A percentile compares a stretch with the other conserved stretches of the same genome.
Conservation (phyloP, 2,329 filamentous ascomycete genomes). For the Neospermospora avenae region DNA sequence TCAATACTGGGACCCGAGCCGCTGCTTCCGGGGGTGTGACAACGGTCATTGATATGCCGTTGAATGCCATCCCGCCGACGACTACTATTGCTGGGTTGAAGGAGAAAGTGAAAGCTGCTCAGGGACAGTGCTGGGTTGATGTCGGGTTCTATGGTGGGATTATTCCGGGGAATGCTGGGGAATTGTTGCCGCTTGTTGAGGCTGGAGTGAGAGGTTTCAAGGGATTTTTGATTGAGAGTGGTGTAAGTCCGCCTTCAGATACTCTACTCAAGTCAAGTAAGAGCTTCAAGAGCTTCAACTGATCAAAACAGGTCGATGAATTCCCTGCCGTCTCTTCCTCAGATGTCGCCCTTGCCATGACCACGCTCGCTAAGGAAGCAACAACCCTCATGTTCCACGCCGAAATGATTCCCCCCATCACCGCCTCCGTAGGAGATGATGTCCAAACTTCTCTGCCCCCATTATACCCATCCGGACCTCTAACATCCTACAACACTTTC, state of each 20-base stretch:
- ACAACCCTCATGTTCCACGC: slow-evolving; percentile 99
- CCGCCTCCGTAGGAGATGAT: slow-evolving; percentile 74
- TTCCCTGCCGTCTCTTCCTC: slow-evolving; percentile 83
- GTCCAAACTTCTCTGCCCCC: slow-evolving; percentile 69
- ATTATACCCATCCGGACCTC: slow-evolving; percentile 64
- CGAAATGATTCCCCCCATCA: slow-evolving; percentile 91
- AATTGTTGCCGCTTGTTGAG: slow-evolving; percentile 77
- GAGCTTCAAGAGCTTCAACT: slow-evolving; percentile 6
- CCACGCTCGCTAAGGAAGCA: slow-evolving; percentile 71
- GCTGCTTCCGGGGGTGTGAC: slow-evolving; percentile 95
- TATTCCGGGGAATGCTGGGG: slow-evolving; percentile 79
- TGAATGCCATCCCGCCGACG: slow-evolving; percentile 95
- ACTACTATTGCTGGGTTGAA: slow-evolving; percentile 80
- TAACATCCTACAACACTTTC: slow-evolving; percentile 84
- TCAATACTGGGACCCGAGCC: slow-evolving; percentile 89
- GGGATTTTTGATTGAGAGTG: slow-evolving; percentile 94
- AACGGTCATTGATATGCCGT: slow-evolving; percentile 94
- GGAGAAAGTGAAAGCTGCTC: slow-evolving; percentile 80
- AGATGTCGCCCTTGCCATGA: slow-evolving; percentile 79
- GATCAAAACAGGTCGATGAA: slow-evolving; percentile 72
- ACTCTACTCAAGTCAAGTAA: slow-evolving; percentile 32
- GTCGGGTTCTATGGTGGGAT: slow-evolving; percentile 98
- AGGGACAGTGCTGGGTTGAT: slow-evolving; percentile 93
- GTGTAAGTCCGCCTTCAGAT: too few species aligned
- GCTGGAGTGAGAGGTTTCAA: slow-evolving; percentile 94